Conservation (phyloP, 2,329 filamentous ascomycete species). For the Aureobasidium leucospermi region DNA sequence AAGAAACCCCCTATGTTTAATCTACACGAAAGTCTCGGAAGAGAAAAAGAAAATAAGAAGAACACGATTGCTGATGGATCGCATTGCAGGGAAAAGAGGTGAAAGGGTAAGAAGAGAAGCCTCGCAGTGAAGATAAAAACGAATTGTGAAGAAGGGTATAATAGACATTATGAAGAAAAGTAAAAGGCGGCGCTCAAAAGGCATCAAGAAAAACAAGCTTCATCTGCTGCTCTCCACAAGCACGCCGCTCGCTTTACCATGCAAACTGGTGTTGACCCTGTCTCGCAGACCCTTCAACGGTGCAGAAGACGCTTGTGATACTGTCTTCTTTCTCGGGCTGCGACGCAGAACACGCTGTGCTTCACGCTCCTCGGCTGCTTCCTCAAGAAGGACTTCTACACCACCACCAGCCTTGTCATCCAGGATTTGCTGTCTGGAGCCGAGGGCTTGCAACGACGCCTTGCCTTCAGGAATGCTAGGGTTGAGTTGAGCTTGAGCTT, state of each 20-base stretch:
- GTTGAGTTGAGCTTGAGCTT: constrained; percentile 18
- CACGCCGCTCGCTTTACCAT: constrained; percentile 39
- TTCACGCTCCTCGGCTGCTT: constrained; percentile 33
- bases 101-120: background rate
- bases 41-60: background rate
- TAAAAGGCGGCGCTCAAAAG: background rate
- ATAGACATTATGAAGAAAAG: constrained; percentile 2
- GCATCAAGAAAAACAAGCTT: background rate
- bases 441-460: constrained; percentile 32
- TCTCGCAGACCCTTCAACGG: constrained; percentile 16
- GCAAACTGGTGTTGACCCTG: constrained; percentile 30
- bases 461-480: constrained; percentile 29
- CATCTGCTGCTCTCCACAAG: constrained; percentile 37
- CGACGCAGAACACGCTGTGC: constrained; percentile 27
- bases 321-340: constrained; percentile 36
- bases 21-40: constrained; percentile 5
- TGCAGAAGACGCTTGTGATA: constrained; percentile 29
- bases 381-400: constrained; percentile 31
- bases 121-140: background rate
- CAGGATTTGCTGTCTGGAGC: constrained; percentile 34
- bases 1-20: background rate
- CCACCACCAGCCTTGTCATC: constrained; percentile 32
- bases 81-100: background rate
- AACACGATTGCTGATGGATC: background rate
- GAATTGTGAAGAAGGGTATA: background rate